Conservation (phyloP, 371 early-diverging fungal genomes). For the Rozella allomycis region DNA sequence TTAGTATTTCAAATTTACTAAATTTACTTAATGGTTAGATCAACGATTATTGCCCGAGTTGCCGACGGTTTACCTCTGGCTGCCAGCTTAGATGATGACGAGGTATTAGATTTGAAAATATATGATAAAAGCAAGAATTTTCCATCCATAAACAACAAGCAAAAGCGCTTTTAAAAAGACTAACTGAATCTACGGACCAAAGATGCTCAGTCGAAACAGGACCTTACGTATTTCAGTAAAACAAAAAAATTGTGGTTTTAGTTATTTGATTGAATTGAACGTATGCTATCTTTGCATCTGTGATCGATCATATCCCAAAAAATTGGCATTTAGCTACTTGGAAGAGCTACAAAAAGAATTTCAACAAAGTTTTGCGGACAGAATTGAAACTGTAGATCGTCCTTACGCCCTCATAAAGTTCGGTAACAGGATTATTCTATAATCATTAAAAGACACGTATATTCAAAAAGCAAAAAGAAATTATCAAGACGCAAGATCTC, state of each 20-base stretch:
- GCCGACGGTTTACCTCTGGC: conserved; percentile 85
- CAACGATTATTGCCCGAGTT: conserved; percentile 80
- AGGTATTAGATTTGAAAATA: conserved; percentile 26
- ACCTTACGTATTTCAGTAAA: conserved; percentile 60
- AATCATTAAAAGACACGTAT: conserved; percentile 45
- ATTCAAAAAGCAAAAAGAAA: conserved; percentile 88
- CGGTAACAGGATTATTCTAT: conserved; percentile 21
- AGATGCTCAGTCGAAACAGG: conserved; percentile 87
- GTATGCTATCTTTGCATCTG: conserved; percentile 83
- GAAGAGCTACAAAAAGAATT: conserved; percentile 88
- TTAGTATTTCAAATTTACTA: too few relatives aligned
- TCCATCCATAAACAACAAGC: conserved; percentile 81
- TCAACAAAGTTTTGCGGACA: conserved; percentile 64
- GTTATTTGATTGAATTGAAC: conserved; percentile 79
- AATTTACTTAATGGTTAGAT: conserved; percentile 56
- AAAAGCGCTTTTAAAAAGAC: conserved; percentile 63
- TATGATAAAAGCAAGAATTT: conserved; percentile 24
- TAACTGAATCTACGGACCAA: conserved; percentile 51
- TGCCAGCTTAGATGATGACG: conserved; percentile 90
- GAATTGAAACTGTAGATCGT: conserved; percentile 58
- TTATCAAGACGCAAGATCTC: conserved; percentile 84
- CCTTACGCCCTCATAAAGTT: conserved; percentile 93
- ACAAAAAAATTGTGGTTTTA: conserved; percentile 7
- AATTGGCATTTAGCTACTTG: conserved; percentile 79
- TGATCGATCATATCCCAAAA: conserved; percentile 80